These are phyloP conservation scores for Allantophomopsis cytisporea DNA, from an alignment of 2,329 filamentous ascomycete genomes.

Conservation along the genomic window DNA sequence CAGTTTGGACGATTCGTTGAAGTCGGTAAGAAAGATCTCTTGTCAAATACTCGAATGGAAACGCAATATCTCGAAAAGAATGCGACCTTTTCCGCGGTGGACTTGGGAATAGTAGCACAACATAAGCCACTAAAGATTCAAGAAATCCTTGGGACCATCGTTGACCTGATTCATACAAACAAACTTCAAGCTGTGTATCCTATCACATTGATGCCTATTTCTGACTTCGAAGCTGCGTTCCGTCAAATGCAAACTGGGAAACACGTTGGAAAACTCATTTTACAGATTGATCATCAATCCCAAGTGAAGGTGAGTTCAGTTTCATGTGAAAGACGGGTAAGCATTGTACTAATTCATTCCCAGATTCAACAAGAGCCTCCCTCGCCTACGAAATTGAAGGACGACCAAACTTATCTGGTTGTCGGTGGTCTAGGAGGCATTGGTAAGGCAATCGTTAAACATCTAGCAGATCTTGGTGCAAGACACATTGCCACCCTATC, in stretches of 20 bases:
- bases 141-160: slow-evolving; percentile 1
- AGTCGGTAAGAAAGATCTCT: slow-evolving; percentile 20
- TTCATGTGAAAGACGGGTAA: no score
- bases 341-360: no score
- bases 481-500: slow-evolving; percentile 5
- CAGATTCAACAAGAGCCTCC: no score
- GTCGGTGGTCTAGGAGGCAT: slow-evolving; percentile 11
- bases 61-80: slow-evolving; percentile 9
- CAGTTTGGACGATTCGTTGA: slow-evolving; percentile 22
- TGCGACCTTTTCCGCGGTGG: slow-evolving; percentile 1
- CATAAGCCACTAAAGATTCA: not conserved
- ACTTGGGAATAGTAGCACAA: not conserved
- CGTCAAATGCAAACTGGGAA: not conserved
- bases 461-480: slow-evolving; percentile 6
- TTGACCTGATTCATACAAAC: slow-evolving; percentile 8
- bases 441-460: slow-evolving; percentile 5
- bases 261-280: not conserved
- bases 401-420: slow-evolving; percentile 8
- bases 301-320: not conserved
- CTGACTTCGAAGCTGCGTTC: not conserved
- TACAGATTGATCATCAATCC: not conserved
- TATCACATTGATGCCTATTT: no score
- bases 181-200: not conserved
- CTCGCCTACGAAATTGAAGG: no score
- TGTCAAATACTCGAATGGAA: slow-evolving; percentile 4